phyloP scores from a whole-genome alignment of 2,329 filamentous ascomycete genomes.

The Zasmidium citrigriseum region DNA sequence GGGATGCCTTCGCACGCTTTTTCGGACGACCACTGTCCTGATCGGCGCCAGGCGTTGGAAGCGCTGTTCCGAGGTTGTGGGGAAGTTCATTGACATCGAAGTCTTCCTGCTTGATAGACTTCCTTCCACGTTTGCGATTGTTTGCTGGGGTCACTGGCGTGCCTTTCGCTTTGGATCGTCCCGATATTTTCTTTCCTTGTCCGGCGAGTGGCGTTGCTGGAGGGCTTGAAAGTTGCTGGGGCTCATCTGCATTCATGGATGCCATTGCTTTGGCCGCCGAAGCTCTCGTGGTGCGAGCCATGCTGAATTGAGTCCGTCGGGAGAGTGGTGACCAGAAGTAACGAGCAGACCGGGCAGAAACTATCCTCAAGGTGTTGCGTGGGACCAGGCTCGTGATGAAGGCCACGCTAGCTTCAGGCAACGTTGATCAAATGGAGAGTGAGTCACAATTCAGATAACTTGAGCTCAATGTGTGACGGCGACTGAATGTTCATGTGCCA shows the following conservation, averaged over 20 bases:
- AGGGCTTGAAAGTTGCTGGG: constrained; percentile 46
- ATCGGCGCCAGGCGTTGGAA: constrained; percentile 32
- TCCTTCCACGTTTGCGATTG: constrained; percentile 41
- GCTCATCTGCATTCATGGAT: constrained; percentile 17
- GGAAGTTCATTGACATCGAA: constrained; percentile 52
- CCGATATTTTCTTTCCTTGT: constrained; percentile 30
- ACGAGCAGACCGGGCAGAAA: no score
- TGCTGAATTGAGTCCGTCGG: no score
- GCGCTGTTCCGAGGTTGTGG: constrained; percentile 54
- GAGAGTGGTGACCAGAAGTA: no score
- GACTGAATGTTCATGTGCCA: no score
- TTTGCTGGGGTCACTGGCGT: constrained; percentile 16
- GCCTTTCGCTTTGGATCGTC: constrained; percentile 7
- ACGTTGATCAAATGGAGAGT: no score
- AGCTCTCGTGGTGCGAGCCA: constrained; percentile 31
- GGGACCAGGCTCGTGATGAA: no score
- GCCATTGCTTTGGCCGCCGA: constrained; percentile 19
- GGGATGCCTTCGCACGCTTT: constrained; percentile 28
- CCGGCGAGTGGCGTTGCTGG: constrained; percentile 40
- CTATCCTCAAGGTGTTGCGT: no score
- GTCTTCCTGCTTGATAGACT: constrained; percentile 38
- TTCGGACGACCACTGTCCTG: constrained; percentile 13
- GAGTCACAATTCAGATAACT: no score
- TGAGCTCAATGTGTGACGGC: no score
- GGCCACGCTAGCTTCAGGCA: no score